A percentile compares a stretch with the other conserved stretches of the same genome.
These are phyloP conservation scores for Cymbopogon citratus DNA, from an alignment of 176 grass and related monocot species.

Conservation along the genomic window DNA sequence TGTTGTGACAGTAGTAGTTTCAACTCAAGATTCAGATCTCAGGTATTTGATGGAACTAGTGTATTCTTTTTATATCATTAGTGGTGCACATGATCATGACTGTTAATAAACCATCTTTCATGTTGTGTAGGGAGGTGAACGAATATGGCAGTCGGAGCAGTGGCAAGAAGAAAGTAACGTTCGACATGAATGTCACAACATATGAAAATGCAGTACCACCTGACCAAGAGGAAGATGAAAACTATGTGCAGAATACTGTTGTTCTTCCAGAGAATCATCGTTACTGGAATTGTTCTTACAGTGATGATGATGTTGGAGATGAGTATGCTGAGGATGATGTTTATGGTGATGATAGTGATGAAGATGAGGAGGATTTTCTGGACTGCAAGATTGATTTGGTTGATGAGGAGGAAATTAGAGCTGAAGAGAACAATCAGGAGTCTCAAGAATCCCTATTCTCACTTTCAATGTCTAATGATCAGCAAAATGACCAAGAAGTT, in stretches of 20 bases:
- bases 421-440: constrained; percentile 58
- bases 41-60: constrained; percentile 22
- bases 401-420: constrained; percentile 33
- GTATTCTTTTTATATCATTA: not conserved
- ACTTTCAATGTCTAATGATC: constrained; percentile 50
- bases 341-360: constrained; percentile 43
- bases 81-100: not conserved
- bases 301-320: constrained; percentile 39
- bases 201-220: constrained; percentile 34
- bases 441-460: constrained; percentile 79
- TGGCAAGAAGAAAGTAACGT: constrained; percentile 79
- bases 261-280: constrained; percentile 64
- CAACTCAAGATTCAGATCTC: constrained; percentile 7
- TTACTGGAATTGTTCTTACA: constrained; percentile 62
- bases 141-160: constrained; percentile 40
- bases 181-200: constrained; percentile 66
- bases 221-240: constrained; percentile 37
- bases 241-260: not conserved
- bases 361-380: constrained; percentile 41
- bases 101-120: constrained; percentile 20
- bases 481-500: constrained; percentile 31
- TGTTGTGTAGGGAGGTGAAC: constrained; percentile 41
- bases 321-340: constrained; percentile 42
- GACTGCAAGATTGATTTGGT: constrained; percentile 51
- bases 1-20: constrained; percentile 6